Base-by-base conservation (phyloP, 192 early-diverging fungal genomes). In the Backusella sp. region DNA sequence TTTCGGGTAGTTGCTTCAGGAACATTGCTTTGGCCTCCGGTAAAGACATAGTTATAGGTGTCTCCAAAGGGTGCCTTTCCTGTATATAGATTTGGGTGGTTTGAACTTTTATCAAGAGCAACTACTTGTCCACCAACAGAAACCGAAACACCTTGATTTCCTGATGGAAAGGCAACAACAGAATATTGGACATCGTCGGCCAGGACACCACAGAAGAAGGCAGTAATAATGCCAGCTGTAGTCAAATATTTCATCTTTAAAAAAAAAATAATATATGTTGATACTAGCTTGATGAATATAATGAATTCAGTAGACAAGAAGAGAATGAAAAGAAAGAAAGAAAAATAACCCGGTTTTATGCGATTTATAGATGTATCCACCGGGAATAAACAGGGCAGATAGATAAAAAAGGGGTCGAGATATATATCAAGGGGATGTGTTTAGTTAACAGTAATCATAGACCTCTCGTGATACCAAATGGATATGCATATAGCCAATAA, bases 151-250 rank as follows among this genome's bases (percentile, higher is more conserved):
- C 72, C 49, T 73, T 74, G 67, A 42, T 49, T 73, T 12, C 36
- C 62, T 14, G 66, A 21, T 37, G 80, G 80, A 46, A 81, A 81
- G 12, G 80, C 80, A 26, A 81, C 76, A n/a, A 81, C 80, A 19
- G 76, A 73, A 19, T 81, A 81, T 35, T 77, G 72, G 28, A 81
- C 80, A 72, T 81, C 80, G 11, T 76, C 80, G 23, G 32, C 70
- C 6, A 53, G 23, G 17, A 44, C 32, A 17, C 70, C 70, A 34
- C 30, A 74, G 8, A 77, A 8, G 11, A 73, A 73, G 21, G 70
- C 39, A 6, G 76, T 73, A 6, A 77, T 2, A 15, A 77, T 11
- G 23, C 70, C 41, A 49, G 70, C 46, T 70, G 41, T 17, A 26
- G 75, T 66, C 30, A 73, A 36, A 15, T 52, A 76, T 56, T 66